phyloP scores from a whole-genome alignment of 1,139 yeast genomes.

The Debaryomyces udenii region DNA sequence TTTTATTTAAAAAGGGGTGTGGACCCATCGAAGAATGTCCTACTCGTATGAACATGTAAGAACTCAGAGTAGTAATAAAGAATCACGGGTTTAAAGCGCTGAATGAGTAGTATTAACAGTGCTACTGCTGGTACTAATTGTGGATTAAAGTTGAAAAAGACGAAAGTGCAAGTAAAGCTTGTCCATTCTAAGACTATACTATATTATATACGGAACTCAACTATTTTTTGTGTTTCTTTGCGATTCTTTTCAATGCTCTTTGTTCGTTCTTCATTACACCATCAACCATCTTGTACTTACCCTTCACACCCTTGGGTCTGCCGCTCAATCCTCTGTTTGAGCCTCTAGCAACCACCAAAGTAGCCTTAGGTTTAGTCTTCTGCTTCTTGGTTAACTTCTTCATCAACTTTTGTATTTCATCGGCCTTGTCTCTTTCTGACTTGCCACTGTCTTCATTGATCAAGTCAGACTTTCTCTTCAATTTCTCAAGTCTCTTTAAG shows the following conservation, averaged over 20 bases:
- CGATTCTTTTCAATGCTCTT: constrained; percentile 87
- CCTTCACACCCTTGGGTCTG: constrained; percentile 95
- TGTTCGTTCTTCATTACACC: constrained; percentile 97
- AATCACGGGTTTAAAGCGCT: too few species aligned
- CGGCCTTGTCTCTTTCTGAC: constrained; percentile 92
- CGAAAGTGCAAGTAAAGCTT: too few species aligned
- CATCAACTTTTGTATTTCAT: constrained; percentile 86
- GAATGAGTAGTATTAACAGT: too few species aligned
- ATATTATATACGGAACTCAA: too few species aligned
- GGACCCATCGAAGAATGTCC: too few species aligned
- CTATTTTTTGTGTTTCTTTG: constrained; percentile 64
- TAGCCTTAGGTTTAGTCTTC: constrained; percentile 77
- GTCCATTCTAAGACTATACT: too few species aligned
- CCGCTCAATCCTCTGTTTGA: constrained; percentile 84
- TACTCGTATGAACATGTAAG: too few species aligned
- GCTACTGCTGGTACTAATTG: too few species aligned
- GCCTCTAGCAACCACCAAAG: constrained; percentile 90
- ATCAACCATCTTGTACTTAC: constrained; percentile 99
- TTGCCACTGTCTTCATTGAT: constrained; percentile 87
- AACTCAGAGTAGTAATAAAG: too few species aligned
- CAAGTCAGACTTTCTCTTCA: constrained; percentile 91
- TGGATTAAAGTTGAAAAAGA: too few species aligned
- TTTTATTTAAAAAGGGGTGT: too few species aligned
- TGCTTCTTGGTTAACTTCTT: constrained; percentile 78
- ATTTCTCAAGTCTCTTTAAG: constrained; percentile 79